Conservation (phyloP, 768 basidiomycete species). For the Trametes cubensis region DNA sequence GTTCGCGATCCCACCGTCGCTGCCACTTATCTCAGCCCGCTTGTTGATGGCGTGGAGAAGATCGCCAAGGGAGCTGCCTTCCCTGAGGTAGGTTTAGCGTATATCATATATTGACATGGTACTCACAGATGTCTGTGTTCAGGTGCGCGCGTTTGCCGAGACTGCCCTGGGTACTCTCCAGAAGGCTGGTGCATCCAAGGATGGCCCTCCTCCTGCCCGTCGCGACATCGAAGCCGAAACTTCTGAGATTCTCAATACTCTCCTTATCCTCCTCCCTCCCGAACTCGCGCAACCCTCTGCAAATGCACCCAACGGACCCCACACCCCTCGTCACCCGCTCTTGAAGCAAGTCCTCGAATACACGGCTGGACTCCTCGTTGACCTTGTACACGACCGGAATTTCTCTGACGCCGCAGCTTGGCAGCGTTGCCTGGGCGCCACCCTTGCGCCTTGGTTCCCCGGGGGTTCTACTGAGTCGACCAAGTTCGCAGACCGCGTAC, state of each 20-base stretch:
- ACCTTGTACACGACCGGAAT: conserved; percentile 65
- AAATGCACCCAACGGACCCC: conserved; percentile 52
- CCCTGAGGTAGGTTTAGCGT: conserved; percentile 68
- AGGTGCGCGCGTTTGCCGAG: conserved; percentile 92
- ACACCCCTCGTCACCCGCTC: conserved; percentile 55
- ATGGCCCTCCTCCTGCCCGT: conserved; percentile 64
- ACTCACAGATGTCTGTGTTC: too few species aligned
- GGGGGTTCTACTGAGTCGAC: conserved; percentile 45
- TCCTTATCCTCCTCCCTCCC: conserved; percentile 63
- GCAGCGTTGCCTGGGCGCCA: conserved; percentile 73
- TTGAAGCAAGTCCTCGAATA: conserved; percentile 68
- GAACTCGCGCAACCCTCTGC: conserved; percentile 47
- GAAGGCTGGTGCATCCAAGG: conserved; percentile 81
- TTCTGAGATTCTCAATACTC: conserved; percentile 52
- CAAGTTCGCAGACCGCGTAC: conserved; percentile 63
- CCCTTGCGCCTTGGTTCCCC: conserved; percentile 70
- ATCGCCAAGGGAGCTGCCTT: conserved; percentile 91
- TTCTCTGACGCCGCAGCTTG: conserved; percentile 59
- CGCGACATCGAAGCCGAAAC: conserved; percentile 73
- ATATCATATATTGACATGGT: too few species aligned
- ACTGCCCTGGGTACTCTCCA: conserved; percentile 78
- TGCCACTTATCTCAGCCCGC: conserved; percentile 81
- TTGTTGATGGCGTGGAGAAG: conserved; percentile 89
- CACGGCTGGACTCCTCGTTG: conserved; percentile 72
- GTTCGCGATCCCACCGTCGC: conserved; percentile 91